These are phyloP conservation scores for Penicillium manginii DNA, from an alignment of 495 filamentous ascomycete species.

Conservation along the genomic window DNA sequence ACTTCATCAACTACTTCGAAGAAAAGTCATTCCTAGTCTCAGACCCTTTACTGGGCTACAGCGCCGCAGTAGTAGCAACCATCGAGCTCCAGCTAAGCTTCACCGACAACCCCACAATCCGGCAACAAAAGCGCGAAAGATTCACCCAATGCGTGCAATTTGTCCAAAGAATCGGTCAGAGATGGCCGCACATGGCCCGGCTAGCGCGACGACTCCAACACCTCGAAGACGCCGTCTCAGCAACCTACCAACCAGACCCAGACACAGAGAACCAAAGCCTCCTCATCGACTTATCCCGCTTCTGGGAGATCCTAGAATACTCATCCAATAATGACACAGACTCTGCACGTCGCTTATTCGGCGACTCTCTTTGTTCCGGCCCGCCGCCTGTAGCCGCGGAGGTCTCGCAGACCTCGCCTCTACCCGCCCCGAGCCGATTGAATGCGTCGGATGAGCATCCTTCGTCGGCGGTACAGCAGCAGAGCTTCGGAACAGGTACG, in stretches of 20 bases:
- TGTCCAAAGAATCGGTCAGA: slow-evolving; percentile 41
- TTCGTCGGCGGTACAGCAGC: slow-evolving; percentile 16
- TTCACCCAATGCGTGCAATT: slow-evolving; percentile 53
- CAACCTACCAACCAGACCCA: slow-evolving; percentile 46
- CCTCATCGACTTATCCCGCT: slow-evolving; percentile 51
- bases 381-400: slow-evolving; percentile 32
- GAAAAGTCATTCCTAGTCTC: slow-evolving; percentile 46
- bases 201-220: slow-evolving; percentile 47
- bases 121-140: slow-evolving; percentile 46
- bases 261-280: slow-evolving; percentile 47
- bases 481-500: slow-evolving; percentile 18
- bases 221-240: slow-evolving; percentile 49
- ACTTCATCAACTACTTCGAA: slow-evolving; percentile 52
- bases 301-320: slow-evolving; percentile 56
- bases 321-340: slow-evolving; percentile 48
- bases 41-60: slow-evolving; percentile 53
- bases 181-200: slow-evolving; percentile 53
- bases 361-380: slow-evolving; percentile 40
- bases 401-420: slow-evolving; percentile 48
- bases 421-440: slow-evolving; percentile 50
- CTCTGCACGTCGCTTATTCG: slow-evolving; percentile 46
- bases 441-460: slow-evolving; percentile 22
- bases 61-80: slow-evolving; percentile 52
- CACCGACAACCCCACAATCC: slow-evolving; percentile 39
- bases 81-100: slow-evolving; percentile 55